Evolutionary conservation across 306 rosid species (phyloP), one percentile per base, ranked within the genome.

Genomic region (Vigna trinervia): DNA sequence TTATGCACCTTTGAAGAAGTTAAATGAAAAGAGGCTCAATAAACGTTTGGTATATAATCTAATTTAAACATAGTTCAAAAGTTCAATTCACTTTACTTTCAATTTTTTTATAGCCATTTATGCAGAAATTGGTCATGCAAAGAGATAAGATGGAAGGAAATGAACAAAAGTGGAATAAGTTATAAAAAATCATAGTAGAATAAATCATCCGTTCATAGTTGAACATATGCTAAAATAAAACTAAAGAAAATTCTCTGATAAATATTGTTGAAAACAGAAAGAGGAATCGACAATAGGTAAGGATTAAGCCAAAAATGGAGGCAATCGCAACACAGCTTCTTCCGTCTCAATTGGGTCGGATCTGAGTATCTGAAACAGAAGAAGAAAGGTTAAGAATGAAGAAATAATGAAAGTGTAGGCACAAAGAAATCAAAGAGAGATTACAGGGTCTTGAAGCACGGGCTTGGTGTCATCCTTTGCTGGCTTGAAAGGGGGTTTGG

Each of bases 401-500:
- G 13, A 50, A 74, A 12, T n/a, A 75, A 20, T 8, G 3, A 71
- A 69, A 63, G 45, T 6, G n/a, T 2, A 47, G 2, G 20, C 7
- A 74, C n/a, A 66, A 10, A 47, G 43, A 46, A 30, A 23, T 2
- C 32, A 12, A 9, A 58, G 47, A 23, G 11, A 51, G 28, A 28
- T 53, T 86, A 93, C 96, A 8, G 97, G 98, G 80, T 91, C 98
- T 87, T 93, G 97, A 67, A 93, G 97, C 30, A 87, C 80, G 15
- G 95, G 98, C 47, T 93, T 93, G 57, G 94, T 90, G 72, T 91
- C 98, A 58, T 93, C 98, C 79, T 86, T 89, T n/a, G 96, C 97
- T 1, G 91, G 96, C 43, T 84, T 59, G 80, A 90, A 94, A 43
- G 73, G 85, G 56, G 97, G 96, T 50, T 93, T 90, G 51, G 78